Evolutionary conservation across 352 stramenopile genomes (phyloP), one percentile per base, ranked within the genome.

Genomic region (Globisporangium polare): DNA sequence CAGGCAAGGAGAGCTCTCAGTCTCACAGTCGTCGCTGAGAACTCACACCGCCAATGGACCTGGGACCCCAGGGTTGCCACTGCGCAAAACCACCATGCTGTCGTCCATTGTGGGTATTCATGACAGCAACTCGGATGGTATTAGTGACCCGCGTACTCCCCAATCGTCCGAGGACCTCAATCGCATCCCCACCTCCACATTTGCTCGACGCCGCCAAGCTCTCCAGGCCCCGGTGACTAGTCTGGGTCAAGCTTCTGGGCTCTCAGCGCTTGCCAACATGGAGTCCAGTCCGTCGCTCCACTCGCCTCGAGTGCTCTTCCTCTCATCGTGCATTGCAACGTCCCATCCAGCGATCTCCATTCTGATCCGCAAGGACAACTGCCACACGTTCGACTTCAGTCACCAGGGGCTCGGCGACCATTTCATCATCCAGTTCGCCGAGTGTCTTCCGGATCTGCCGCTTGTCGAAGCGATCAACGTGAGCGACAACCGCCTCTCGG

Each of bases 381-480:
- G 73, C 45, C 65, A 66, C 18, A 52, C 65, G 5, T 86, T 77
- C 22, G 71, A 89, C 53, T 87, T 86, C 41, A 83, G 79, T 42
- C 75, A 86, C 45, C 79, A 91, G 47, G 78, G 78, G 3, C 74
- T 91, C 7, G 77, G 75, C 1, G 77, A 91, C 54, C 69, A 71
- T 13, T 91, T 83, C 58, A 77, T 88, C 33, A 59, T 78, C 20
- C 75, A 80, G 33, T 91, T 89, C 51, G 77, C 78, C 5, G 67
- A 68, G 13, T 86, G 78, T 59, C 58, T 91, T 15, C 77, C 79
- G 0, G 78, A 88, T 47, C 41, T 91, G 5, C 81, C 81, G 5
- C 75, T 83, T 13, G 81, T 91, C 0, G 81, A 89, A 63, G 66
- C 66, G 7, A 91, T 91, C 63, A 86, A 89, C 37, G 75, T 82